These are phyloP conservation scores for Alternaria sp. DNA, from an alignment of 2,329 filamentous ascomycete species.

Conservation along the genomic window DNA sequence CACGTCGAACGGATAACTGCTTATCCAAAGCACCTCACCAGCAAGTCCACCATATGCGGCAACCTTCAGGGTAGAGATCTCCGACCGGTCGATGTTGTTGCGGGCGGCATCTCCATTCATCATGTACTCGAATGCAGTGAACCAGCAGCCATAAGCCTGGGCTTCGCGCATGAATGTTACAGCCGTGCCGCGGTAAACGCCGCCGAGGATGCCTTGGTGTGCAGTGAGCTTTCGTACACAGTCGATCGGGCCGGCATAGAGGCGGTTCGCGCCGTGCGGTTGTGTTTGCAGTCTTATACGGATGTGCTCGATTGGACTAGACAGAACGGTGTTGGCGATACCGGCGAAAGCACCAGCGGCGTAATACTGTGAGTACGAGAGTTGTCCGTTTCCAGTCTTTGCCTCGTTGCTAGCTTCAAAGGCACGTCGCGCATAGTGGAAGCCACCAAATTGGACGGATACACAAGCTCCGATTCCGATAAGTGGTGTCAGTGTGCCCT, in stretches of 20 bases:
- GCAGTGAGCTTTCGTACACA: constrained; percentile 84
- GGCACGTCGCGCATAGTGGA: constrained; percentile 87
- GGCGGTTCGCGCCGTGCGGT: constrained; percentile 79
- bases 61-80: constrained; percentile 84
- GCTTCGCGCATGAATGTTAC: constrained; percentile 90
- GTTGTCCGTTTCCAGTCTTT: constrained; percentile 56
- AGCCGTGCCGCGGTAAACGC: constrained; percentile 84
- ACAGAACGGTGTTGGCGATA: constrained; percentile 86
- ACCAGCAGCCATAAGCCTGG: constrained; percentile 95
- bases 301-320: constrained; percentile 93
- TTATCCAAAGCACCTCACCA: constrained; percentile 91
- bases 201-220: constrained; percentile 72
- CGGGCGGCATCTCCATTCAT: constrained; percentile 89
- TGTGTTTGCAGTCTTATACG: constrained; percentile 96
- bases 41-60: constrained; percentile 92
- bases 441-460: constrained; percentile 97
- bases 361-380: constrained; percentile 89
- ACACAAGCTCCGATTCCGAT: constrained; percentile 94
- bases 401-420: constrained; percentile 76
- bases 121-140: constrained; percentile 91
- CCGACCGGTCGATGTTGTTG: constrained; percentile 76
- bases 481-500: constrained; percentile 92
- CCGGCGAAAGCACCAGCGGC: constrained; percentile 90
- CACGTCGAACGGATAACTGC: constrained; percentile 94
- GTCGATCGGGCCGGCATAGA: constrained; percentile 87